Base-by-base conservation (phyloP, 1,139 yeast genomes). In the Taiozyma sp. region DNA sequence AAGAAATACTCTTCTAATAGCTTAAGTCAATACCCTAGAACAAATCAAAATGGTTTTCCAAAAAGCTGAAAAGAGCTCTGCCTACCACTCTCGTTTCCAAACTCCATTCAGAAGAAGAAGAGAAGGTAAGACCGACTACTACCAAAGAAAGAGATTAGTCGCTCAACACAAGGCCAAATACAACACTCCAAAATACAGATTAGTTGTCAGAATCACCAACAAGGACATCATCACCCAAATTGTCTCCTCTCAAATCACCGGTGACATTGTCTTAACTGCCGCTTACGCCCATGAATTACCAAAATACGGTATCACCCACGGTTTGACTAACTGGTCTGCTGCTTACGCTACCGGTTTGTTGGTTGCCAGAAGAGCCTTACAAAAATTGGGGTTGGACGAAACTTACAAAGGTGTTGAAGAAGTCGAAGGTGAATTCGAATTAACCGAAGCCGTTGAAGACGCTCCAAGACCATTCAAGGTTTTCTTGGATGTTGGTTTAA, bases 81-180 rank as follows among this genome's bases (percentile, higher is more conserved):
- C 98, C 67, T 93, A 95, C 93, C 90, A 84, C 84, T 90, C 98
- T 74, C 93, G 99, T 77, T 93, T 85, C 96, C 99, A 93, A 83
- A 93, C 99, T 75, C 97, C 98, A 67, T 93, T 90, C 97, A 90
- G 99, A 79, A 90, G 99, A 86, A 89, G 99, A 88, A 90, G 96
- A 76, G 98, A 95, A 80, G 99, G 99, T 81, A 93, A 95, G 86
- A 93, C 99, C 75, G 99, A 93, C 77, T 93, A 91, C 96, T 93
- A 91, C 85, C 97, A 95, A 78, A 93, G 99, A 85, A 93, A 93
- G 96, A 90, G 99, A 83, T 83, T 93, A 75, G 95, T 93, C 73
- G 83, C 97, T 70, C 99, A 93, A 83, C 97, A 91, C 93, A 93
- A 93, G 93, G 97, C 97, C 75, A 93, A 95, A 85, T 93, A 93